Evolutionary conservation across 495 filamentous ascomycete genomes (phyloP).

Genomic region (Penicillium samsonianum): DNA sequence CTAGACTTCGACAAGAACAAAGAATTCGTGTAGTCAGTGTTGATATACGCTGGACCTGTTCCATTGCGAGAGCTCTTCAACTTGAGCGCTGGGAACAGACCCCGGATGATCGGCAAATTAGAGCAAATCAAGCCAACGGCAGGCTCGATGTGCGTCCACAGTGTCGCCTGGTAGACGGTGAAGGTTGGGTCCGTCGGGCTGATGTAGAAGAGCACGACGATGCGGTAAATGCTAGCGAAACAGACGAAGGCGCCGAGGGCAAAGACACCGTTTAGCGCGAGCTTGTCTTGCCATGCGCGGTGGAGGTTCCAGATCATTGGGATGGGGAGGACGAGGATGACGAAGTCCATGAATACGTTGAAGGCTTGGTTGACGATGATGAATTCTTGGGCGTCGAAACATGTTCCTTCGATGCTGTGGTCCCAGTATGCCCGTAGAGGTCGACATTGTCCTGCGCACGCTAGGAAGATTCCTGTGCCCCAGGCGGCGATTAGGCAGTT

Average conservation of each 20-base stretch:
- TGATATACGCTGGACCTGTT: conserved; percentile 30
- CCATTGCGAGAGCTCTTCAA: conserved; percentile 28
- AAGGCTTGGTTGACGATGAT: conserved; percentile 47
- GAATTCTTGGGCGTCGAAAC: conserved; percentile 40
- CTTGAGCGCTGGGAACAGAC: conserved; percentile 48
- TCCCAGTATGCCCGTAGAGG: conserved; percentile 47
- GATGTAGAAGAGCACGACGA: conserved; percentile 59
- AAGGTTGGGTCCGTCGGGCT: conserved; percentile 47
- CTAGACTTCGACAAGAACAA: conserved; percentile 30
- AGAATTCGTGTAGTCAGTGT: conserved; percentile 33
- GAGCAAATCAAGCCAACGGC: conserved; percentile 57
- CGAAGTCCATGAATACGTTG: conserved; percentile 48
- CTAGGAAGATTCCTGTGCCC: conserved; percentile 39
- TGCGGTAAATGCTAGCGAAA: conserved; percentile 51
- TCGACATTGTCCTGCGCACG: conserved; percentile 45
- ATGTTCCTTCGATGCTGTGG: conserved; percentile 33
- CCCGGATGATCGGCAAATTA: conserved; percentile 58
- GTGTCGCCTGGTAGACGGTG: conserved; percentile 50
- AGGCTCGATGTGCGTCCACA: conserved; percentile 62
- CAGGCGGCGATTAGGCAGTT: conserved; percentile 40
- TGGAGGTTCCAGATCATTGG: conserved; percentile 51
- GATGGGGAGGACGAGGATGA: conserved; percentile 42
- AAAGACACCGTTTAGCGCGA: conserved; percentile 50
- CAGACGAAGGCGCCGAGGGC: conserved; percentile 51
- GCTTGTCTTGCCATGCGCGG: conserved; percentile 45